Evolutionary conservation across 2,329 filamentous ascomycete species (phyloP), one percentile per base, ranked within the genome.

Genomic region (Penicillium sp.): DNA sequence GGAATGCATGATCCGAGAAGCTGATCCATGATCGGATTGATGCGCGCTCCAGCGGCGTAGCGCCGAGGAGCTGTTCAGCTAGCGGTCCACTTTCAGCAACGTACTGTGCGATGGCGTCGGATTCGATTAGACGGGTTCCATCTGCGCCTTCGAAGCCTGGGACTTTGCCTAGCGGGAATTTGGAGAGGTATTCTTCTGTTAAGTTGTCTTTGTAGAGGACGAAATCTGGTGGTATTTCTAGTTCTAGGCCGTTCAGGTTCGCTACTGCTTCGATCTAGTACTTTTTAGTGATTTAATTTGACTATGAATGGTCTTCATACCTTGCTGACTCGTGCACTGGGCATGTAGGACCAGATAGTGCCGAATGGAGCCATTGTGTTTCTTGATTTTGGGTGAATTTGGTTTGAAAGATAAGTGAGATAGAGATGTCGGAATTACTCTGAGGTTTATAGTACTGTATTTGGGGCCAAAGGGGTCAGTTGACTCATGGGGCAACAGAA

Each of bases 81-180:
- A 69, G 68, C 40, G 79, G 77, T 3, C 81, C 80, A 31, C 71
- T 72, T 51, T 75, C 74, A 43, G 79, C 78, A 40, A 81, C 55
- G 67, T 79, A 81, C 41, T 67, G 68, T n/a, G 72, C 69, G 62
- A 83, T 82, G 49, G 80, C 80, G 33, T 73, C 72, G 33, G 73
- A 72, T 59, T 82, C 80, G 55, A 74, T 63, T 26, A 83, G 49
- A 60, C 59, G 67, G 64, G 80, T 75, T 44, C 80, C 80, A 60
- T 81, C 78, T 20, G 77, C 69, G 31, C 71, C 72, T 62, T 79
- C 77, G 51, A 82, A 76, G 41, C 74, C 74, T 9, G 81, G 81
- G 8, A 82, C 76, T 64, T 82, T 82, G 63, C 79, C 80, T 37
- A 80, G 64, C 11, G 80, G 79, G 69, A 82, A 82, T 61, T 82